Evolutionary conservation across 1,139 yeast species (phyloP), one percentile per base, ranked within the genome.

Genomic region (Geotrichum carabidarum): DNA sequence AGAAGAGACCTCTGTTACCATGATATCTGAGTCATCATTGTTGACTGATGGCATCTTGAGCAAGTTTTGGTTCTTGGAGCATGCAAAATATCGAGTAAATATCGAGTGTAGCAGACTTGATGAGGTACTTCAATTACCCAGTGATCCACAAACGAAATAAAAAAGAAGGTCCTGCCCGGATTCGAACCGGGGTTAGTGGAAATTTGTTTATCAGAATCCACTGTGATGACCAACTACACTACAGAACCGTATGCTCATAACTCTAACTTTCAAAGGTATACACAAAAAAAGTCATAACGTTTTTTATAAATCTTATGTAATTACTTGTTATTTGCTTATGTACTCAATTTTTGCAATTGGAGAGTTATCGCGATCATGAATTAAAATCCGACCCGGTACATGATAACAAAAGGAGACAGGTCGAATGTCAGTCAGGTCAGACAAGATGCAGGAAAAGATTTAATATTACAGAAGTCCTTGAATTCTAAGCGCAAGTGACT

Each of bases 151-250:
- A 37, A 38, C 5, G 12, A 42, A 41, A 17, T 4, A 2, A 48
- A 48, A 44, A 45, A 18, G 22, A 18, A 57, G 59, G 59, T 57
- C 59, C 40, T 46, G 55, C 59, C 59, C 59, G 59, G 59, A 57
- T 56, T 57, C 59, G 59, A 56, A 57, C 59, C 55, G 59, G 58
- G 59, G 59, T 56, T 57, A 15, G 55, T 49, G 58, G 59, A 57
- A 53, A 11, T 37, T 36, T 42, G 6, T 18, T 7, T 11, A 35
- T 50, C 54, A 50, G 49, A 50, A 50, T 50, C 54, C 49, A 37
- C 32, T 2, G 54, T 50, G 54, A 50, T 50, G 40, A 50, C 54
- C 54, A 30, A 50, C 54, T 50, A 50, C 54, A 50, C 54, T 50
- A 50, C 49, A 44, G 34, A 44, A 50, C 54, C 54, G 8, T 11